Evolutionary conservation across 1,284 basidiomycete species (phyloP).

Genomic region (Sporisorium sorghi): DNA sequence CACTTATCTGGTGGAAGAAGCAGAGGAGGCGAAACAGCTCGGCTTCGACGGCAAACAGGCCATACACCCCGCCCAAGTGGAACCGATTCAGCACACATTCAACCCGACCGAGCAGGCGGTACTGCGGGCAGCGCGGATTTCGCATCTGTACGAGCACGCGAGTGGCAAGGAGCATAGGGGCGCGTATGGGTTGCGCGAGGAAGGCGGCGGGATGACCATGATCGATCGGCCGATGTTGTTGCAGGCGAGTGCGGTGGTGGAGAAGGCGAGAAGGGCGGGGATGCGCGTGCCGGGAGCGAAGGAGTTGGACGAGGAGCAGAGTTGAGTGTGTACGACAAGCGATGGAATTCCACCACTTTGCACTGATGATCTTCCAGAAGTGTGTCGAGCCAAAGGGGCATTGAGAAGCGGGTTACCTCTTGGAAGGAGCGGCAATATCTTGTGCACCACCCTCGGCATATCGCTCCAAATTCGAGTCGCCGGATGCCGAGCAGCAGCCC

Average conservation of each 20-base stretch:
- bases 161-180: slow-evolving; percentile 72
- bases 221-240: slow-evolving; percentile 77
- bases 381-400: not conserved
- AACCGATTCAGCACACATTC: slow-evolving; percentile 80
- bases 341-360: not conserved
- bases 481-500: not conserved
- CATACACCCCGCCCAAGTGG: slow-evolving; percentile 89
- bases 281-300: slow-evolving; percentile 73
- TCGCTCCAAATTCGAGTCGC: not conserved
- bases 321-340: not conserved
- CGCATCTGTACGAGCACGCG: slow-evolving; percentile 70
- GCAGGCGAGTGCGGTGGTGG: slow-evolving; percentile 76
- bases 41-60: slow-evolving; percentile 76
- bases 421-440: not conserved
- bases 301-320: slow-evolving; percentile 13
- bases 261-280: slow-evolving; percentile 76
- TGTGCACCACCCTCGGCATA: not conserved
- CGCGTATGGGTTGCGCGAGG: slow-evolving; percentile 75
- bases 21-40: slow-evolving; percentile 73
- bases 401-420: not conserved
- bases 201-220: slow-evolving; percentile 72
- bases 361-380: too few species aligned
- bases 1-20: slow-evolving; percentile 79
- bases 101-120: slow-evolving; percentile 83
- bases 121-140: slow-evolving; percentile 79